Evolutionary conservation across 169 alveolate genomes (phyloP).

Genomic region (Cryptosporidium tyzzeri): DNA sequence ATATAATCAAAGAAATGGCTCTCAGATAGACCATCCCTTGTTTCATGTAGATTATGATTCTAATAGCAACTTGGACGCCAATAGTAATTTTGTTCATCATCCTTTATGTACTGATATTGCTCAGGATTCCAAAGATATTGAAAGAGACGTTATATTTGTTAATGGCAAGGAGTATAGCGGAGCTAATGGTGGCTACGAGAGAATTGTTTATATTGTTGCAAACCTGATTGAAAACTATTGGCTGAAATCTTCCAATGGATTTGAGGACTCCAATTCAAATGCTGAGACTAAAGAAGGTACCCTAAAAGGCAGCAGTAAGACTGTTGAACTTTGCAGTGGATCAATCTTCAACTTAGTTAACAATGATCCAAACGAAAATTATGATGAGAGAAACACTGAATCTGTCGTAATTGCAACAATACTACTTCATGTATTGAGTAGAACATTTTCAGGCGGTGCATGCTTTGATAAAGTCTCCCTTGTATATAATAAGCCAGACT

Average conservation of each 20-base stretch:
- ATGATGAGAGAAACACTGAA: constrained; percentile 33
- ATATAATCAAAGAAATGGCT: background rate
- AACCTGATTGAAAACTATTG: constrained; percentile 51
- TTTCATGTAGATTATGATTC: constrained; percentile 14
- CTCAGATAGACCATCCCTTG: constrained; percentile 62
- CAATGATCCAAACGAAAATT: background rate
- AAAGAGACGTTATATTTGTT: constrained; percentile 55
- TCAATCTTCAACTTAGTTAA: background rate
- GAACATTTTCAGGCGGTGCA: constrained; percentile 71
- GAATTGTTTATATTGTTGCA: constrained; percentile 32
- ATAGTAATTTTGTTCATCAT: constrained; percentile 5
- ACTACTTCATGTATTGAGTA: constrained; percentile 43
- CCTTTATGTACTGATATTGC: constrained; percentile 71
- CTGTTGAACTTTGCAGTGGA: constrained; percentile 19
- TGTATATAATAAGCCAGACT: constrained; percentile 52
- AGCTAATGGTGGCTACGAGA: constrained; percentile 61
- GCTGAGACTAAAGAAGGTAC: background rate
- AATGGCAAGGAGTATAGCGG: constrained; percentile 67
- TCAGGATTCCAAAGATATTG: constrained; percentile 73
- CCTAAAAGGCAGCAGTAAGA: background rate
- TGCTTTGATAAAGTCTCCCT: constrained; percentile 68
- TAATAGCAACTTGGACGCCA: background rate
- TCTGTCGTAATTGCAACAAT: constrained; percentile 54
- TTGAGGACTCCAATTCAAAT: background rate
- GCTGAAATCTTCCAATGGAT: background rate